Percentiles rank a stretch among this genome's conserved stretches.
Evolutionary conservation across 108 stramenopile genomes (phyloP).

Genomic region (Nitzschia palea): DNA sequence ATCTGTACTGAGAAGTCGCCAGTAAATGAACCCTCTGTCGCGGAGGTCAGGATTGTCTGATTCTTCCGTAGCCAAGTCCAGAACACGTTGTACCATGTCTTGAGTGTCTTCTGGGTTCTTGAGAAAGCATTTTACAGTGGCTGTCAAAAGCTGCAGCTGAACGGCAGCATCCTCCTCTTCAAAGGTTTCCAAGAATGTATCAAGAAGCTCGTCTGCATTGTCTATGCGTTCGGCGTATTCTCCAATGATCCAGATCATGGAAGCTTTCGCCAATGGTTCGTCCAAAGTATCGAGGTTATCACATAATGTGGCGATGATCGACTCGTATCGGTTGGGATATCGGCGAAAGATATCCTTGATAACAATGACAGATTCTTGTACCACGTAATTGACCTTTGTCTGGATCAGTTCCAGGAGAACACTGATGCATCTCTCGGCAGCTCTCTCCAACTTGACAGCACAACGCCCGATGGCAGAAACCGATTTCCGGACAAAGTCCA

Average conservation of each 20-base stretch:
- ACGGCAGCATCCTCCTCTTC: slow-evolving; percentile 95
- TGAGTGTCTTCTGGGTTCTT: slow-evolving; percentile 97
- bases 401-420: slow-evolving; percentile 98
- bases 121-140: slow-evolving; percentile 99
- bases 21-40: slow-evolving; percentile 99
- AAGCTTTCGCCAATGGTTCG: slow-evolving; percentile 98
- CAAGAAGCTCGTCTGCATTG: slow-evolving; percentile 98
- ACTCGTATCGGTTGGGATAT: slow-evolving; percentile 99
- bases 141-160: slow-evolving; percentile 97
- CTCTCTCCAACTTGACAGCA: slow-evolving; percentile 98
- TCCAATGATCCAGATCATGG: slow-evolving; percentile 99
- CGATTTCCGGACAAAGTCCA: slow-evolving; percentile 98
- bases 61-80: slow-evolving; percentile 97
- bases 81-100: slow-evolving; percentile 97
- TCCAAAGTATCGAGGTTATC: slow-evolving; percentile 98
- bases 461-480: slow-evolving; percentile 98
- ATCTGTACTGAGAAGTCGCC: slow-evolving; percentile 95
- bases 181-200: slow-evolving; percentile 96
- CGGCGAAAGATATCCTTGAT: slow-evolving; percentile 99
- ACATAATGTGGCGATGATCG: slow-evolving; percentile 97
- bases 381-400: slow-evolving; percentile 99
- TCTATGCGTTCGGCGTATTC: slow-evolving; percentile 99
- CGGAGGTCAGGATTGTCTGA: slow-evolving; percentile 98
- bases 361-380: slow-evolving; percentile 98
- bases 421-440: slow-evolving; percentile 98